Evolutionary conservation across 2,329 filamentous ascomycete genomes (phyloP).

Genomic region (Hymenoscyphus fructigenus): DNA sequence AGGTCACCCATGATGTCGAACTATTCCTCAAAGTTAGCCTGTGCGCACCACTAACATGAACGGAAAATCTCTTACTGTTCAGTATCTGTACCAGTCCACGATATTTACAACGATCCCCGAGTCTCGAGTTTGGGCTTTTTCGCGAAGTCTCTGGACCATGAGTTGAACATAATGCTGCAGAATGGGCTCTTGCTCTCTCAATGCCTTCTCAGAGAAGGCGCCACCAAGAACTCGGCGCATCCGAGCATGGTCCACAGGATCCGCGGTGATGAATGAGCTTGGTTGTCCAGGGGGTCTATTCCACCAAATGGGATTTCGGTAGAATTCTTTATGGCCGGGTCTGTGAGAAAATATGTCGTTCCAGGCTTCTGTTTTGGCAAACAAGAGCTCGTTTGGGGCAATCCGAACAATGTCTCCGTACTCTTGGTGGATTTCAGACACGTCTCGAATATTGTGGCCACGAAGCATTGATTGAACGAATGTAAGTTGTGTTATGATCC

Average conservation of each 20-base stretch:
- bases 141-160: conserved; percentile 31
- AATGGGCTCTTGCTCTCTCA: conserved; percentile 39
- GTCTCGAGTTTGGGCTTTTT: conserved; percentile 18
- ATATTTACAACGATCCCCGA: conserved; percentile 22
- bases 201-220: conserved; percentile 36
- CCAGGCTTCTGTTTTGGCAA: conserved; percentile 33
- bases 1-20: conserved; percentile 46
- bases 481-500: not conserved
- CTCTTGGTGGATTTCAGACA: not conserved
- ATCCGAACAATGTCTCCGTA: conserved; percentile 33
- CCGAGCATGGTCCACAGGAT: conserved; percentile 37
- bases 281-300: conserved; percentile 37
- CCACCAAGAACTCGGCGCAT: conserved; percentile 38
- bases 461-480: not conserved
- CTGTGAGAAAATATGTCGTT: conserved; percentile 36
- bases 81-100: conserved; percentile 39
- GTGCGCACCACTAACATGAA: no score
- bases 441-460: not conserved
- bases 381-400: conserved; percentile 36
- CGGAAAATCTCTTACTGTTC: conserved; percentile 24
- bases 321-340: conserved; percentile 31
- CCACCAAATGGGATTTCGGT: conserved; percentile 37
- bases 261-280: conserved; percentile 35
- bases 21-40: no score
- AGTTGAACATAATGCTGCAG: conserved; percentile 33